Base-by-base conservation (phyloP, 768 basidiomycete genomes). In the Hortiboletus flavorubellus region DNA sequence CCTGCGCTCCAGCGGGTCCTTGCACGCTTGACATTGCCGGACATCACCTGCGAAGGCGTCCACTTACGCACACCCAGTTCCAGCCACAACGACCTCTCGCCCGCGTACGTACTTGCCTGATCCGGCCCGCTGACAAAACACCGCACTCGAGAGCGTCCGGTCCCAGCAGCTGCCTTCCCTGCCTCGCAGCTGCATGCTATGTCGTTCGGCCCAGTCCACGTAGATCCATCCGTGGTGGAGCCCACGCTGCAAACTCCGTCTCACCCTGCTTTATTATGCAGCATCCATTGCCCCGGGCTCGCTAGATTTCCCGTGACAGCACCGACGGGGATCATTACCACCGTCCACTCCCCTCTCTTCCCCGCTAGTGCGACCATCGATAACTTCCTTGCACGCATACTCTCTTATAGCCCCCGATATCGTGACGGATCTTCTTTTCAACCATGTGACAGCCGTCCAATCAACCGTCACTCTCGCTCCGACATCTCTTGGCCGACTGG, bases 51-150 rank as follows among this genome's bases (percentile, higher is more conserved):
- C 15, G 18, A 15, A 44, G 42, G 54, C 23, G 1, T 10, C 18
- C 37, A 5, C 34, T 55, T 55, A 46, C 54, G 54, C 51, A 54
- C 45, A 39, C 34, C 52, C 23, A 18, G 54, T 53, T 54, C 43
- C 26, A 10, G 7, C 34, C 34, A 31, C 41, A 8, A 31, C 54
- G n/a, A 41, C 51, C 21, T 21, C 21, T 21, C 21, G 21, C 21
- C 21, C 21, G 7, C 14, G 15, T 41, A 34, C 45, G 51, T 49
- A 49, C 16, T 2, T 5, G 8, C 47, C 23, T 33, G 21, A 48
- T 35, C 34, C 34, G 34, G 34, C 5, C 34, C 15, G 15, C 35
- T 37, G 35, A 37, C 35, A 15, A 37, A 37, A 21, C 35, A 31
- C 44, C 30, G 46, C 12, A 46, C 5, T 9, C 14, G n/a, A 35